Conservation (phyloP, 345 rosid genomes). For the Gynandropsis gynandra region DNA sequence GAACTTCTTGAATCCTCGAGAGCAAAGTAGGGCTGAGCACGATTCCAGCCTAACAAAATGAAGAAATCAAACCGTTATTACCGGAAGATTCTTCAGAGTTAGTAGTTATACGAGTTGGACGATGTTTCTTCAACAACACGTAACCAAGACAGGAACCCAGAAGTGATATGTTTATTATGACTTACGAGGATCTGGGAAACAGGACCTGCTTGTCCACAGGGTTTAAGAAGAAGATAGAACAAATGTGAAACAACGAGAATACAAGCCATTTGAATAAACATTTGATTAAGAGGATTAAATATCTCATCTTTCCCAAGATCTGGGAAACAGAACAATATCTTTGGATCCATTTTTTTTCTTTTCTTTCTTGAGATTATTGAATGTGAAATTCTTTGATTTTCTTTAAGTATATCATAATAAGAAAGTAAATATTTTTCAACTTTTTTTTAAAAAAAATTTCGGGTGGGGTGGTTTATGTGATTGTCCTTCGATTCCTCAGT, state of each 20-base stretch:
- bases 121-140: constrained; percentile 4
- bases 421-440: constrained; percentile 12
- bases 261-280: constrained; percentile 55
- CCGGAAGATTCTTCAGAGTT: too few relatives aligned
- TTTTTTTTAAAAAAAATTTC: constrained; percentile 13
- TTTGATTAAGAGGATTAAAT: constrained; percentile 62
- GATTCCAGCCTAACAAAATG: constrained; percentile 58
- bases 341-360: constrained; percentile 25
- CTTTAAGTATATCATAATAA: too few relatives aligned
- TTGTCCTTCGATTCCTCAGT: constrained; percentile 20
- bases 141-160: background rate
- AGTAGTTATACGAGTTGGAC: background rate
- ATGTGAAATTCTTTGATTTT: too few relatives aligned
- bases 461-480: constrained; percentile 10
- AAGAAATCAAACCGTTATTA: background rate
- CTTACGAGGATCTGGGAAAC: constrained; percentile 72
- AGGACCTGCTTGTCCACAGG: constrained; percentile 76
- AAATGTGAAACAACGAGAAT: constrained; percentile 82
- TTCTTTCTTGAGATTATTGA: too few relatives aligned
- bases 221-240: constrained; percentile 67
- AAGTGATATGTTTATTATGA: background rate
- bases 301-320: constrained; percentile 23
- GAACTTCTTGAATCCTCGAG: constrained; percentile 39
- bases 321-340: constrained; percentile 29
- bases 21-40: constrained; percentile 60